A percentile compares a stretch with the other conserved stretches of the same genome.
Evolutionary conservation across 345 rosid species (phyloP).

Genomic region (Populus tremula): DNA sequence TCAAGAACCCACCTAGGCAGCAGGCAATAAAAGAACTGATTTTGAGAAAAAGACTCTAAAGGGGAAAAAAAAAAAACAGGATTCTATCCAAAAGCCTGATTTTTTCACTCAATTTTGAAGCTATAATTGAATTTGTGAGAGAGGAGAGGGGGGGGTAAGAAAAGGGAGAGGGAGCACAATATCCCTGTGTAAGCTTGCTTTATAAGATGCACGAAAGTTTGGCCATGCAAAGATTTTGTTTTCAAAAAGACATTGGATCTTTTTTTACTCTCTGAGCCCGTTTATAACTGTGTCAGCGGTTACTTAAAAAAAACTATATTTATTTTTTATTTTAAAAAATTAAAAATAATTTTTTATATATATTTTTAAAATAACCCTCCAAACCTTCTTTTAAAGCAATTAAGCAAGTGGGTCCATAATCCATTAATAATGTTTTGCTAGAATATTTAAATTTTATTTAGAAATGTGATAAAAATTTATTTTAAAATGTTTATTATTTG

Average conservation of each 20-base stretch:
- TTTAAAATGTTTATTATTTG: too few species aligned
- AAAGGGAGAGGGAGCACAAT: slow-evolving; percentile 36
- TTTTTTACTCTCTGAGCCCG: not conserved
- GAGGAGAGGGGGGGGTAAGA: slow-evolving; percentile 10
- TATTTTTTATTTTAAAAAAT: too few species aligned
- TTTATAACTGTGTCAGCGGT: too few species aligned
- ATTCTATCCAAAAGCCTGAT: not conserved
- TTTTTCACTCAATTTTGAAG: not conserved
- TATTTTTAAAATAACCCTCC: too few species aligned
- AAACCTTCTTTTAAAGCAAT: not conserved
- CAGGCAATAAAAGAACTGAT: slow-evolving; percentile 14
- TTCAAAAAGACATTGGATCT: not conserved
- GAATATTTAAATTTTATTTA: not conserved
- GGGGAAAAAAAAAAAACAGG: slow-evolving; percentile 11
- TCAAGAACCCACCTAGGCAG: slow-evolving; percentile 32
- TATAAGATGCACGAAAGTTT: slow-evolving; percentile 38
- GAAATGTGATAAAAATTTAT: too few species aligned
- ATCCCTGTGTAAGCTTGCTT: slow-evolving; percentile 67
- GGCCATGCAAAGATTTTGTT: slow-evolving; percentile 15
- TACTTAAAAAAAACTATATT: too few species aligned
- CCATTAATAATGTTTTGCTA: not conserved
- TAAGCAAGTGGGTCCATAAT: not conserved
- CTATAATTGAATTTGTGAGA: not conserved
- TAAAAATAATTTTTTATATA: too few species aligned
- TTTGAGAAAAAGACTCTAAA: slow-evolving; percentile 16